These are phyloP conservation scores for Daedalea quercina DNA, from an alignment of 768 basidiomycete species.

Conservation along the genomic window DNA sequence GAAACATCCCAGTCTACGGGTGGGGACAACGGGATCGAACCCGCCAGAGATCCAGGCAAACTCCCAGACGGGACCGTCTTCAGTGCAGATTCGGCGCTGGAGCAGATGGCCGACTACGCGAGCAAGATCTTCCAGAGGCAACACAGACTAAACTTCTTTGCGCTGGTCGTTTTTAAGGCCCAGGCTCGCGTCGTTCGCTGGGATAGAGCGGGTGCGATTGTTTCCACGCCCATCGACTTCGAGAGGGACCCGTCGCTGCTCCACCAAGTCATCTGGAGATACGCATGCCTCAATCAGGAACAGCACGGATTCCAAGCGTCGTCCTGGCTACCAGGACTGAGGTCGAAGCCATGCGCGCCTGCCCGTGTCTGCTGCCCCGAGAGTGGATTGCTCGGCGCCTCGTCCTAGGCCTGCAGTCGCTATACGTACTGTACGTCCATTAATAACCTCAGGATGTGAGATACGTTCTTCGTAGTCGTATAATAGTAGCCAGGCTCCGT, in stretches of 20 bases:
- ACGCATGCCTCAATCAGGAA: not conserved
- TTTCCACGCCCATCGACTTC: constrained; percentile 4
- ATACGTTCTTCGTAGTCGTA: too few relatives aligned
- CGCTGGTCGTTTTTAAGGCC: not conserved
- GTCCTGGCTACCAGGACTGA: not conserved
- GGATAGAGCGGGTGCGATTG: constrained; percentile 5
- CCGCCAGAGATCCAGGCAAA: too few relatives aligned
- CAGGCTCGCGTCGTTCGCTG: constrained; percentile 1
- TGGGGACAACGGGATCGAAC: too few relatives aligned
- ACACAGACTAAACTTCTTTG: constrained; percentile 1
- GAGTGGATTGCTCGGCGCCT: not conserved
- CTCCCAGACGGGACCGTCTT: too few relatives aligned
- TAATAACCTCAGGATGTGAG: too few relatives aligned
- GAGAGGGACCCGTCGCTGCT: not conserved
- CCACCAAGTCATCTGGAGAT: not conserved
- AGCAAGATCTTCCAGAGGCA: constrained; percentile 1
- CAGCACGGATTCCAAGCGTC: constrained; percentile 2
- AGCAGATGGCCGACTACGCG: constrained; percentile 4
- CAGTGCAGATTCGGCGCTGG: not conserved
- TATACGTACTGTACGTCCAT: too few relatives aligned
- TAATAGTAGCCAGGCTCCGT: too few relatives aligned
- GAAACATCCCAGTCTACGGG: too few relatives aligned
- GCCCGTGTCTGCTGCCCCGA: not conserved
- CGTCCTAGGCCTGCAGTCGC: too few relatives aligned
- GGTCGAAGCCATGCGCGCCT: not conserved